Evolutionary conservation across 768 basidiomycete species (phyloP), one percentile per base, ranked within the genome.

Genomic region (Lactarius sp.): DNA sequence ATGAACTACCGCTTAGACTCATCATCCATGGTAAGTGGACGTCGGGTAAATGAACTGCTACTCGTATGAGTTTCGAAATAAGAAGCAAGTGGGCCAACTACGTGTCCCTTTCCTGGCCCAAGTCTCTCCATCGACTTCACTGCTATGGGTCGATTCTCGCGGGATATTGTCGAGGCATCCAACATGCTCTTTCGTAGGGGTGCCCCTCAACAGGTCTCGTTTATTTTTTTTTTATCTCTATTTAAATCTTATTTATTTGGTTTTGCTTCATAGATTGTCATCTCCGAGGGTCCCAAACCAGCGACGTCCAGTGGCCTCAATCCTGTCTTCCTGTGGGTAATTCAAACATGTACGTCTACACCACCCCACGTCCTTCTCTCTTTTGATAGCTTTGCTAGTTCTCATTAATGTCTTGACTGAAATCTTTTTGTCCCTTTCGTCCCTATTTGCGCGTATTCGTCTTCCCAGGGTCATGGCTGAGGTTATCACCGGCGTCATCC

Each of bases 391-490:
- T 16, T 63, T 68, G 34, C 47, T 74, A 85, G 88, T 88, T 54
- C 83, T 98, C 68, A 94, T 98, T 76, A 80, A 97, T 60, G 75
- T 75, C 37, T 85, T 94, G 80, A 85, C 86, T 42, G 90, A 94
- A 70, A 61, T 88, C 6, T 83, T 98, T 10, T 80, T 84, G 0
- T 73, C 89, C 20, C 61, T 98, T 10, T 80, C 84, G 0, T 73
- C 89, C 20, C 61, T 82, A 56, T 78, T 97, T 22, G 73, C 77
- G 7, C 85, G 80, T 60, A 84, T 96, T 41, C 85, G 84, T 39
- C 95, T 98, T 70, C 96, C 96, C 1, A 80, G 87, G n/a, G 95
- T 98, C 64, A 93, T 97, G 56, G 86, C 94, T 47, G 95, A 98
- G 73, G 88, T 97, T 64, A 83, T 98, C 60, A 92, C 87, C 0